phyloP scores from a whole-genome alignment of 163 green algal genomes.

The Chloromonas sp. region DNA sequence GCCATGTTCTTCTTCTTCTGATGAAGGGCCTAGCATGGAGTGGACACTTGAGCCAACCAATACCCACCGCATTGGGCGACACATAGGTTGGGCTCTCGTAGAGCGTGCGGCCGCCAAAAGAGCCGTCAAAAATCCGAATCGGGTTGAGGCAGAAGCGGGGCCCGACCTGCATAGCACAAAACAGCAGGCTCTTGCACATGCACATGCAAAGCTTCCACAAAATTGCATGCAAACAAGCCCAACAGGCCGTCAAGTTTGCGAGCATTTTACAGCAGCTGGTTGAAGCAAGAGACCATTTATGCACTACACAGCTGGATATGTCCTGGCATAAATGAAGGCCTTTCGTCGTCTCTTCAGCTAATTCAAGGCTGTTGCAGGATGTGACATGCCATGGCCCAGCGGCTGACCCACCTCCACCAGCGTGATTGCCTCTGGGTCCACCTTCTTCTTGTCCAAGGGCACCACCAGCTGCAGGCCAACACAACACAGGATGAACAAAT shows the following conservation, averaged over 20 bases:
- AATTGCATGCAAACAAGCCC: too few relatives aligned
- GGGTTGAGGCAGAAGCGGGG: constrained; percentile 86
- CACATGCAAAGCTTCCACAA: too few relatives aligned
- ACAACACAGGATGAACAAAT: not conserved
- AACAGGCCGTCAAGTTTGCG: too few relatives aligned
- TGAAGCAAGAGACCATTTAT: too few relatives aligned
- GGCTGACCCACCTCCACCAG: constrained; percentile 75
- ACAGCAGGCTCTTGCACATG: not conserved
- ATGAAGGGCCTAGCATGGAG: too few relatives aligned
- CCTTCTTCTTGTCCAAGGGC: constrained; percentile 68
- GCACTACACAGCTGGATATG: too few relatives aligned
- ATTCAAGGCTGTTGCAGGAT: too few relatives aligned
- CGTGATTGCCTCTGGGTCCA: constrained; percentile 44
- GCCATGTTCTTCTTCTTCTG: too few relatives aligned
- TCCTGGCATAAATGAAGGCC: too few relatives aligned
- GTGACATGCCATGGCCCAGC: too few relatives aligned
- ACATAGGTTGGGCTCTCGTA: constrained; percentile 95
- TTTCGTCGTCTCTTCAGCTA: too few relatives aligned
- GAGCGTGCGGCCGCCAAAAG: constrained; percentile 83
- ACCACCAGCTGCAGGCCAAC: constrained; percentile 53
- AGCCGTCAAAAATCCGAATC: constrained; percentile 91
- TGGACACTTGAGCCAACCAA: not conserved
- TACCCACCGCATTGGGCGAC: constrained; percentile 78
- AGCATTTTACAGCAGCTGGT: too few relatives aligned
- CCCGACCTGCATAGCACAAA: constrained; percentile 38